Evolutionary conservation across 192 early-diverging fungal genomes (phyloP).

Genomic region (Physocladia obscura): DNA sequence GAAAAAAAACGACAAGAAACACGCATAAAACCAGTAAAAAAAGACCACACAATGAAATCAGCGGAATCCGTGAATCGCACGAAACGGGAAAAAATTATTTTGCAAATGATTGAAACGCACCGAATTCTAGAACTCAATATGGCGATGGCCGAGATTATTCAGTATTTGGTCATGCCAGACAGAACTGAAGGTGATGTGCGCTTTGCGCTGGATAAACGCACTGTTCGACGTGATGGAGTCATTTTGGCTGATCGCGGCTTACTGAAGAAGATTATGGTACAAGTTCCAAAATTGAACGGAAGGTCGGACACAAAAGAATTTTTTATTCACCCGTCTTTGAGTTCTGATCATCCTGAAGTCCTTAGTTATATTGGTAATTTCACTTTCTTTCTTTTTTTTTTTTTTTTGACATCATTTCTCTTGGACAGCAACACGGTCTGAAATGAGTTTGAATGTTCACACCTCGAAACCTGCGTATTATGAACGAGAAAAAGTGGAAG

Average conservation of each 20-base stretch:
- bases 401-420: background rate
- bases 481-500: slow-evolving; percentile 32
- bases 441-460: background rate
- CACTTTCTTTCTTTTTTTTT: background rate
- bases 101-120: slow-evolving; percentile 26
- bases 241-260: slow-evolving; percentile 46
- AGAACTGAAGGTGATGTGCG: background rate
- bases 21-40: too few relatives aligned
- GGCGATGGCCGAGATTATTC: slow-evolving; percentile 23
- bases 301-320: slow-evolving; percentile 34
- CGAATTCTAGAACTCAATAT: slow-evolving; percentile 35
- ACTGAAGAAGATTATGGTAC: slow-evolving; percentile 42
- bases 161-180: slow-evolving; percentile 17
- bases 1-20: too few relatives aligned
- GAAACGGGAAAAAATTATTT: slow-evolving; percentile 9
- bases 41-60: background rate
- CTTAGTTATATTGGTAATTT: slow-evolving; percentile 35
- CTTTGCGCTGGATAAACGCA: slow-evolving; percentile 55
- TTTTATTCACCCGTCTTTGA: slow-evolving; percentile 45
- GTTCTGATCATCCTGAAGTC: slow-evolving; percentile 39
- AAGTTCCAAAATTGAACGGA: slow-evolving; percentile 51
- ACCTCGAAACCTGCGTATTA: background rate
- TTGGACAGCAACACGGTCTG: background rate
- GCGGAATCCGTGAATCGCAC: background rate
- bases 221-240: slow-evolving; percentile 46